Conservation (phyloP, 1,284 basidiomycete genomes). For the Veloporphyrellus conicus region DNA sequence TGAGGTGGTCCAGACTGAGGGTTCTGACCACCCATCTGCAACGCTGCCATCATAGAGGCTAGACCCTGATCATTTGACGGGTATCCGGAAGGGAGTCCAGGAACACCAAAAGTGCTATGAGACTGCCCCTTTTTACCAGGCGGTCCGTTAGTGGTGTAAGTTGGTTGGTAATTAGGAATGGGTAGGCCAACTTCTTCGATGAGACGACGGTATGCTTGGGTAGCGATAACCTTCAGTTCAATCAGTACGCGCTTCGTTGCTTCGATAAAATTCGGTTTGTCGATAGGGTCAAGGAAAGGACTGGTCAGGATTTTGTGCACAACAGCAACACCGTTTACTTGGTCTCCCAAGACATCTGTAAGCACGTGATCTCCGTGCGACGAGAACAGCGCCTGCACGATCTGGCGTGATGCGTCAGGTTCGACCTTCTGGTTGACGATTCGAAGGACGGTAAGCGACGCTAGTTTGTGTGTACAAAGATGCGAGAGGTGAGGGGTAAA, state of each 20-base stretch:
- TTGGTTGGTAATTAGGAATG: slow-evolving; percentile 78
- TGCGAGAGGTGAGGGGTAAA: slow-evolving; percentile 95
- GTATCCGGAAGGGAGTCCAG: slow-evolving; percentile 71
- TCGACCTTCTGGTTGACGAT: slow-evolving; percentile 92
- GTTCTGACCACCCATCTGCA: slow-evolving; percentile 82
- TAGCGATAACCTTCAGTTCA: slow-evolving; percentile 82
- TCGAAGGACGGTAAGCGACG: slow-evolving; percentile 88
- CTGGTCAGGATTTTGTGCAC: slow-evolving; percentile 91
- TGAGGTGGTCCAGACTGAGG: slow-evolving; percentile 73
- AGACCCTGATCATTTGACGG: slow-evolving; percentile 76
- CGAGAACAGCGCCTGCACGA: slow-evolving; percentile 81
- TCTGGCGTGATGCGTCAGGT: slow-evolving; percentile 74
- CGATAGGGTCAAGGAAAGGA: slow-evolving; percentile 69
- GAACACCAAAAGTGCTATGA: slow-evolving; percentile 58
- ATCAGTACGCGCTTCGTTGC: slow-evolving; percentile 86
- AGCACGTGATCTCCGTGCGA: slow-evolving; percentile 84
- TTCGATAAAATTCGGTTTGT: slow-evolving; percentile 71
- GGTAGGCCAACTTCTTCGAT: slow-evolving; percentile 93
- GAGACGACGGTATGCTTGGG: slow-evolving; percentile 88
- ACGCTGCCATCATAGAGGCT: slow-evolving; percentile 82
- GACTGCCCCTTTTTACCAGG: slow-evolving; percentile 64
- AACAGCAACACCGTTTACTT: slow-evolving; percentile 92
- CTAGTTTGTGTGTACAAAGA: slow-evolving; percentile 96
- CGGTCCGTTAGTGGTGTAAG: slow-evolving; percentile 62
- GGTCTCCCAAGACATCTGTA: slow-evolving; percentile 89